Percentiles rank a stretch among this genome's conserved stretches.
These are phyloP conservation scores for Solanum sitiens DNA, from an alignment of 257 asterid species.

Conservation along the genomic window DNA sequence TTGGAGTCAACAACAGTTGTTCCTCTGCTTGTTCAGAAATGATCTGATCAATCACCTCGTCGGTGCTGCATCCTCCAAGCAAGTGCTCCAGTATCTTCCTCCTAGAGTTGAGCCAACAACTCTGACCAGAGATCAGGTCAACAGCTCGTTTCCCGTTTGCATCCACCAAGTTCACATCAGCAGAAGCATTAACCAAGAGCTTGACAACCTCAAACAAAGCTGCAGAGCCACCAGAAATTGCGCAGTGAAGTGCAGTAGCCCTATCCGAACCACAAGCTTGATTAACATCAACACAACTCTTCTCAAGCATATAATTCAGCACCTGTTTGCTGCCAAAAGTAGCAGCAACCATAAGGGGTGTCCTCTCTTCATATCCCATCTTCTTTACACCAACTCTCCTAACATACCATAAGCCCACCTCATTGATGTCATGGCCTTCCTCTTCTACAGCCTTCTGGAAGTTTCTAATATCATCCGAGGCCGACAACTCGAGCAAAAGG, in stretches of 20 bases:
- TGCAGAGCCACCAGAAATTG: slow-evolving; percentile 20
- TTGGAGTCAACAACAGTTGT: slow-evolving; percentile 1
- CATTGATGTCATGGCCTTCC: slow-evolving; percentile 14
- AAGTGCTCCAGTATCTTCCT: slow-evolving; percentile 14
- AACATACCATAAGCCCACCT: slow-evolving; percentile 26
- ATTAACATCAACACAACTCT: slow-evolving; percentile 21
- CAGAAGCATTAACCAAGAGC: slow-evolving; percentile 28
- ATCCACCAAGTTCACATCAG: slow-evolving; percentile 20
- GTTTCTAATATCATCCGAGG: slow-evolving; percentile 24
- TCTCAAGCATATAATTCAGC: slow-evolving; percentile 19
- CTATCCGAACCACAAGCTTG: slow-evolving; percentile 26
- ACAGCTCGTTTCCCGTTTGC: slow-evolving; percentile 21
- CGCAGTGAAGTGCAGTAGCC: slow-evolving; percentile 36
- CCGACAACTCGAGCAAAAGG: slow-evolving; percentile 23
- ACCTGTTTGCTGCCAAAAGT: slow-evolving; percentile 28
- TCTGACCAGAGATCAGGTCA: slow-evolving; percentile 9
- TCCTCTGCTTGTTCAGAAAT: slow-evolving; percentile 1
- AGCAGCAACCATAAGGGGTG: slow-evolving; percentile 33
- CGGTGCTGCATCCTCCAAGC: background rate
- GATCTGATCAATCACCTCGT: background rate
- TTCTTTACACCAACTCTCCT: slow-evolving; percentile 22
- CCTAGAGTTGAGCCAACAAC: slow-evolving; percentile 4
- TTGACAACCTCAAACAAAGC: slow-evolving; percentile 15
- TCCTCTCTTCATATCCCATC: slow-evolving; percentile 33
- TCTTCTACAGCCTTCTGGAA: slow-evolving; percentile 23